Evolutionary conservation across 164 flowering plant genomes (phyloP), one percentile per base, ranked within the genome.

Genomic region (Annona squamosa): DNA sequence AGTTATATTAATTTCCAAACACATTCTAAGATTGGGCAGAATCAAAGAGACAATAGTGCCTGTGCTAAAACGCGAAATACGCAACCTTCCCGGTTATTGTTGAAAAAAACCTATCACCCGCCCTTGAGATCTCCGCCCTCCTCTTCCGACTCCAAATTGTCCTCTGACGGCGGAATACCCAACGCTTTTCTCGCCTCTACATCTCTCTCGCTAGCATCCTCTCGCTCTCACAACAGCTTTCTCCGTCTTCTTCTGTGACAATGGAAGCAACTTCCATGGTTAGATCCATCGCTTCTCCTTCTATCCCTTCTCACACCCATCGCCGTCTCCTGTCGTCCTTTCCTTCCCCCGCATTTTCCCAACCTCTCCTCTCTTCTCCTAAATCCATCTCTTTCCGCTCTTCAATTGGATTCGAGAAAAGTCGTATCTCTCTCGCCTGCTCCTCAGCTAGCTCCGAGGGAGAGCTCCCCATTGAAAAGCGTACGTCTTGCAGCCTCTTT

Each of bases 401-500:
- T 18, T 56, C 44, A 17, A 41, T 42, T 37, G 1, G 70, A 10
- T 59, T 48, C 17, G 67, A 71, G 18, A 73, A 57, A n/a, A 65
- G 72, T 6, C 47, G 41, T n/a, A 66, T 45, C 7, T 64, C 69
- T 64, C 16, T 64, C 59, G 68, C 67, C 56, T 16, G 7, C 19
- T 77, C 74, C 44, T 75, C 59, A 13, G 70, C 70, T 63, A 70
- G 46, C 3, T 67, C 48, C n/a, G 79, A 73, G 7, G 63, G 63
- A 37, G 75, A 73, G 42, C 65, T 76, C 42, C 84, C 81, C 4
- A 79, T 79, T 3, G 84, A 82, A 65, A 77, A 82, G 74, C 57
- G 84, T 79, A 77, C 3, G 71, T 41, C 65, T 69, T 72, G 46
- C 65, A 46, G 37, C 52, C 46, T 18, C 3, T 72, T 10, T 19